A percentile compares a stretch with the other conserved stretches of the same genome.
Conservation (phyloP, 2,329 filamentous ascomycete genomes). For the Dactylellina drechsleri region DNA sequence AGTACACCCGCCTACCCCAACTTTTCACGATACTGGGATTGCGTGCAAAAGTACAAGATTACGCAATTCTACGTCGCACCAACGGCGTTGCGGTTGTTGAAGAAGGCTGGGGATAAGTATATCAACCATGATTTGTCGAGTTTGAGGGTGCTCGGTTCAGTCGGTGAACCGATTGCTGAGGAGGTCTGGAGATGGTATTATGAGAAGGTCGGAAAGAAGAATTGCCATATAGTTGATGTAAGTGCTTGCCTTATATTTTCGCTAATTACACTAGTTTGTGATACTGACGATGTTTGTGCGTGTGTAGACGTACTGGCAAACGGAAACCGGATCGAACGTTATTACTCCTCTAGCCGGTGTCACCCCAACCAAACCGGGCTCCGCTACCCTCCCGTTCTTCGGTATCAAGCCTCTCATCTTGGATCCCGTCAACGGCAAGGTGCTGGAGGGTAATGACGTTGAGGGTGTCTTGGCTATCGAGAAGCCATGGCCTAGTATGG, state of each 20-base stretch:
- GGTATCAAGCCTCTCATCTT: slow-evolving; percentile 98
- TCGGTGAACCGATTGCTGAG: slow-evolving; percentile 95
- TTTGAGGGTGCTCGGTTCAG: slow-evolving; percentile 88
- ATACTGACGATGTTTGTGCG: slow-evolving; percentile 38
- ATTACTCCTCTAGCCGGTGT: slow-evolving; percentile 93
- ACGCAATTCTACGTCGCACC: slow-evolving; percentile 99
- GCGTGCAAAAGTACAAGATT: slow-evolving; percentile 92
- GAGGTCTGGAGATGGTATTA: slow-evolving; percentile 99
- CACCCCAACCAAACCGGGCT: slow-evolving; percentile 95
- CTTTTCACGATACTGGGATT: slow-evolving; percentile 99
- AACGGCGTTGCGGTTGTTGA: slow-evolving; percentile 89
- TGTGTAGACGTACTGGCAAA: slow-evolving; percentile 98
- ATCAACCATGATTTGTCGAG: slow-evolving; percentile 90
- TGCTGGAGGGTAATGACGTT: slow-evolving; percentile 94
- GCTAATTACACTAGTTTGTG: neutral
- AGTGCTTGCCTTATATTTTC: slow-evolving; percentile 63
- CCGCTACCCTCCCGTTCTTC: slow-evolving; percentile 96
- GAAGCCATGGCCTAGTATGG: slow-evolving; percentile 98
- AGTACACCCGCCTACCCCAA: slow-evolving; percentile 96
- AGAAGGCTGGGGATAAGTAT: slow-evolving; percentile 93
- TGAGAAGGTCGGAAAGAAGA: slow-evolving; percentile 90
- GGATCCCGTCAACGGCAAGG: slow-evolving; percentile 92
- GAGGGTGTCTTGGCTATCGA: slow-evolving; percentile 97
- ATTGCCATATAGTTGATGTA: slow-evolving; percentile 93
- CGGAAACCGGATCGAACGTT: slow-evolving; percentile 95